Conservation (phyloP, 768 basidiomycete genomes). For the Psilocybe cubensis region DNA sequence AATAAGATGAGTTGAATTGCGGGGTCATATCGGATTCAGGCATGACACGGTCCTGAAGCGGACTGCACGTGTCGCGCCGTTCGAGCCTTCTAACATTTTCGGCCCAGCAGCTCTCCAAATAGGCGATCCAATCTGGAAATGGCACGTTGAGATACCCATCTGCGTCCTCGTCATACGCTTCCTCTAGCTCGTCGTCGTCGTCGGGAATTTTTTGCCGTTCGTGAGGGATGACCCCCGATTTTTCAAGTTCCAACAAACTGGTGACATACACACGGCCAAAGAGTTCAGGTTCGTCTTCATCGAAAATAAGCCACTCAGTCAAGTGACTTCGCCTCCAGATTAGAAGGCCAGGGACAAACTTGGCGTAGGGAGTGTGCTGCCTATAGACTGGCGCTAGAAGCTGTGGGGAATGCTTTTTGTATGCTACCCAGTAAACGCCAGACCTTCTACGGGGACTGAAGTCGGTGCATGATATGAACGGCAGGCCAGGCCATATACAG, state of each 20-base stretch:
- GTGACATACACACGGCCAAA: neutral
- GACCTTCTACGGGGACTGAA: neutral
- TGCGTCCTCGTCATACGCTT: neutral
- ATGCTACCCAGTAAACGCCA: conserved; percentile 3
- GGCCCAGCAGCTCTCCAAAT: conserved; percentile 1
- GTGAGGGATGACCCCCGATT: neutral
- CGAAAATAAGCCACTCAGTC: neutral
- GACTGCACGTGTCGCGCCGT: no score
- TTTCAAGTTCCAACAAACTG: neutral
- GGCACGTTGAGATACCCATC: neutral
- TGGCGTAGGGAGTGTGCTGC: neutral
- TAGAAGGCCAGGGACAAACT: neutral
- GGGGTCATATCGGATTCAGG: no score
- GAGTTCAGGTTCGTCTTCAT: neutral
- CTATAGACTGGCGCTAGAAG: conserved; percentile 1
- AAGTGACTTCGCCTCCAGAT: neutral
- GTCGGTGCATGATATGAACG: neutral
- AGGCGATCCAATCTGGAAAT: conserved; percentile 1
- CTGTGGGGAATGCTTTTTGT: neutral
- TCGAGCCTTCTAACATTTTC: no score
- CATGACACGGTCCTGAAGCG: no score
- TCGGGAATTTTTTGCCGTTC: neutral
- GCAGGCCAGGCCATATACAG: conserved; percentile 9
- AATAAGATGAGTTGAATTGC: no score
- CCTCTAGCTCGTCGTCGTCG: neutral